Evolutionary conservation across 208 protist genomes (phyloP), one percentile per base, ranked within the genome.

Genomic region (Wallacemonas sp.): DNA sequence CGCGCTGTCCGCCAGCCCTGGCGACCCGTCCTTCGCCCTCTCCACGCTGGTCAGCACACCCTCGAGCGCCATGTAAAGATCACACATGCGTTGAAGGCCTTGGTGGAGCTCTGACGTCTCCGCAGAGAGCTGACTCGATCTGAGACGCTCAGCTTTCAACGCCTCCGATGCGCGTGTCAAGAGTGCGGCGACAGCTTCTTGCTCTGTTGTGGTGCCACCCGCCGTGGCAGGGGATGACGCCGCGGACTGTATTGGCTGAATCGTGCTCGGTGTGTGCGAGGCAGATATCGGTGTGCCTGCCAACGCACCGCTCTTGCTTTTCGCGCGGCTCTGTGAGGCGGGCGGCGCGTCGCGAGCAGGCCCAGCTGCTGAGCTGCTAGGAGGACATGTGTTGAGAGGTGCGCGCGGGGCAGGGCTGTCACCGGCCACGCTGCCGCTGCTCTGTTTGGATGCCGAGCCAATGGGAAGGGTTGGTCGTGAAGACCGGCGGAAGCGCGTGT

Each of bases 121-220:
- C 12, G 27, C 26, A 19, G 62, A 38, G 19, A 81, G 49, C 8
- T 46, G 42, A 45, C 59, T 63, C 1, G 62, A 49, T 30, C 54
- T 62, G 15, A 47, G 71, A 12, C 78, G 72, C 62, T 84, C 73
- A 5, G 67, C 62, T 28, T 75, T 75, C 27, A 84, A 72, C 11
- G 58, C 51, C 26, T 74, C 62, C 11, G 73, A 79, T 8, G 78
- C 72, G 34, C 56, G 68, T 1, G 72, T 70, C 46, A 84, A 63
- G 8, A 84, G 53, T 15, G 76, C 63, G 22, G 73, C 47, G 28
- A 75, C 42, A 26, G 58, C 36, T 21, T 55, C 38, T 27, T 79
- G 65, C 60, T 62, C 28, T n/a, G 42, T 47, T 26, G 26, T 24
- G 5, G 69, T 64, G 1, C 9, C 44, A 2, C 27, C 63, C 5